Evolutionary conservation across 176 grass and related monocot genomes (phyloP).

Genomic region (Aegilops speltoides): DNA sequence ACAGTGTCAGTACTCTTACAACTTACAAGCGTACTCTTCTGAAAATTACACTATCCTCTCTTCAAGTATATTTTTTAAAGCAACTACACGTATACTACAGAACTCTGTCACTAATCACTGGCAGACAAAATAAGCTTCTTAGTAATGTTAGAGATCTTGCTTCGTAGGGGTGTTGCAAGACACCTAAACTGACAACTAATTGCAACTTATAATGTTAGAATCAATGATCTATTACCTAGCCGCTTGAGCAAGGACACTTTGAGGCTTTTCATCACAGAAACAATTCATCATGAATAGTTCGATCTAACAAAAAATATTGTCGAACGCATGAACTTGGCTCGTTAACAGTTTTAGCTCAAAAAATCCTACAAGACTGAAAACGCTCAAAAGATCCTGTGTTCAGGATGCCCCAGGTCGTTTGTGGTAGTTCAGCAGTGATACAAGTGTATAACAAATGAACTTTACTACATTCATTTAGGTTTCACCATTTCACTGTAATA

Average conservation of each 20-base stretch:
- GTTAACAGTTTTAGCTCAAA: too few species aligned
- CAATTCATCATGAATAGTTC: neutral
- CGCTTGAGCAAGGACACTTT: neutral
- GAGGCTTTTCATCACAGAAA: neutral
- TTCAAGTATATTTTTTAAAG: neutral
- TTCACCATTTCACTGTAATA: neutral
- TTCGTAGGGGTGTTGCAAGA: neutral
- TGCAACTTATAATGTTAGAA: neutral
- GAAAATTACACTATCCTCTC: neutral
- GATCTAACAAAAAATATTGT: neutral
- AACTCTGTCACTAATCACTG: neutral
- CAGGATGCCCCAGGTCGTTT: neutral
- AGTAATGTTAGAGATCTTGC: neutral
- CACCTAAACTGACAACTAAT: neutral
- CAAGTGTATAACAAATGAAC: neutral
- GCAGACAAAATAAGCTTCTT: neutral
- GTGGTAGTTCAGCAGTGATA: neutral
- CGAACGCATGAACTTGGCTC: neutral
- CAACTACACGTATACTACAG: slow-evolving; percentile 5
- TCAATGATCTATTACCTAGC: neutral
- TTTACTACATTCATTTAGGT: neutral
- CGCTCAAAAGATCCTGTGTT: neutral
- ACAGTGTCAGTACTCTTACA: neutral
- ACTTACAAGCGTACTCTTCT: neutral
- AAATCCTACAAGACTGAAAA: too few species aligned